Evolutionary conservation across 2,329 filamentous ascomycete genomes (phyloP).

Genomic region (Stagonosporopsis cucurbitacearum): DNA sequence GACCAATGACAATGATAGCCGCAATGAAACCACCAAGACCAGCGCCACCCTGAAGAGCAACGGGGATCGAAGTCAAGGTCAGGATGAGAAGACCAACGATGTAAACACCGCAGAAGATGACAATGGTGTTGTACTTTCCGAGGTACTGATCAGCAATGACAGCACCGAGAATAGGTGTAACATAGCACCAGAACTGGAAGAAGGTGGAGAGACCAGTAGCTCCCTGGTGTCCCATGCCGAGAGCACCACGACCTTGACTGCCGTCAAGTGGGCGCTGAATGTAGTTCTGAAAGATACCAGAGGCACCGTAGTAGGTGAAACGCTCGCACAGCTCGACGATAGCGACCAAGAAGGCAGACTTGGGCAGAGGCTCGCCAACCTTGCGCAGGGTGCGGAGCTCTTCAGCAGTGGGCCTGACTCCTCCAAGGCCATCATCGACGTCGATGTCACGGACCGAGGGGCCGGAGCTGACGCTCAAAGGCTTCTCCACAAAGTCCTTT

Average conservation of each 20-base stretch:
- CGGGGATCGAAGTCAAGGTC: conserved; percentile 68
- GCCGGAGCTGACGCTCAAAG: conserved; percentile 21
- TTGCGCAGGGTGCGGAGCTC: conserved; percentile 53
- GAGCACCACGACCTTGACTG: conserved; percentile 49
- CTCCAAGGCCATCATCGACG: conserved; percentile 38
- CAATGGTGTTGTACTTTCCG: conserved; percentile 75
- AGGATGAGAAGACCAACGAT: conserved; percentile 72
- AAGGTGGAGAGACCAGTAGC: conserved; percentile 56
- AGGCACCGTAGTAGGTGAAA: conserved; percentile 57
- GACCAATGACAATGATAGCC: conserved; percentile 69
- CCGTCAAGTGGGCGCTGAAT: conserved; percentile 51
- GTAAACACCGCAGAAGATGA: conserved; percentile 69
- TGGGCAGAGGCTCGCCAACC: conserved; percentile 56
- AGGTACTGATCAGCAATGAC: conserved; percentile 71
- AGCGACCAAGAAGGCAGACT: conserved; percentile 57
- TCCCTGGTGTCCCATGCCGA: conserved; percentile 54
- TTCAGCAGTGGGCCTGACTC: conserved; percentile 51
- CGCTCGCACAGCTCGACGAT: conserved; percentile 59
- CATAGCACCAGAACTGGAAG: conserved; percentile 53
- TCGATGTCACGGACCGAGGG: conserved; percentile 24
- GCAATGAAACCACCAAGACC: conserved; percentile 68
- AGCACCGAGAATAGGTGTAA: conserved; percentile 56
- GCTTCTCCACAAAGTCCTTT: conserved; percentile 27
- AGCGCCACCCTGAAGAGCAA: conserved; percentile 65
- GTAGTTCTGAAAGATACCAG: conserved; percentile 60